Conservation (phyloP, 2,329 filamentous ascomycete genomes). For the Paraphaeosphaeria minitans region DNA sequence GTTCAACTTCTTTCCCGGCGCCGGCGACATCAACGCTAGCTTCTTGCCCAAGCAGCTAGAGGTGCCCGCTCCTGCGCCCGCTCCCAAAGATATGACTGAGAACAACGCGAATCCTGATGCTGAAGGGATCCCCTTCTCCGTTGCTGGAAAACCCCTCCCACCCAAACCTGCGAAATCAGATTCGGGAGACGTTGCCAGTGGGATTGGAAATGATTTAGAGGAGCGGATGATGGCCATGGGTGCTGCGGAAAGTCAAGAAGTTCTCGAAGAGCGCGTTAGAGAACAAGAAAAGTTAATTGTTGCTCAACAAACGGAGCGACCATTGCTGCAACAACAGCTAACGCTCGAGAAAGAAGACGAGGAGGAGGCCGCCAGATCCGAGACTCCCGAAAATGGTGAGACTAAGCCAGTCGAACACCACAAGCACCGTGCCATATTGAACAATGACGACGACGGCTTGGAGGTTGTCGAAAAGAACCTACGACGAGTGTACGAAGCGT, state of each 20-base stretch:
- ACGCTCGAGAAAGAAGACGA: constrained; percentile 83
- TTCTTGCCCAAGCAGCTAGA: constrained; percentile 79
- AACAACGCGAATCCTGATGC: not conserved
- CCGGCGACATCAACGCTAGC: constrained; percentile 97
- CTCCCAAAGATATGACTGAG: constrained; percentile 26
- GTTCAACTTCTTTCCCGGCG: constrained; percentile 97
- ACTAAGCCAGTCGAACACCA: constrained; percentile 35
- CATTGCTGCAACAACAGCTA: constrained; percentile 89
- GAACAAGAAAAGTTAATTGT: constrained; percentile 87
- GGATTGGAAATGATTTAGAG: constrained; percentile 66
- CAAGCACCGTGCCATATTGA: constrained; percentile 71
- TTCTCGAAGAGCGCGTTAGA: constrained; percentile 75
- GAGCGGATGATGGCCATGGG: constrained; percentile 78
- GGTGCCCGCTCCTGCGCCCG: constrained; percentile 34
- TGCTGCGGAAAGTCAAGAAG: constrained; percentile 68
- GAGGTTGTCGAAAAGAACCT: constrained; percentile 76
- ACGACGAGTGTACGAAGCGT: constrained; percentile 73
- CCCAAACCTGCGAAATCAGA: constrained; percentile 15
- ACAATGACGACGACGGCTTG: constrained; percentile 87
- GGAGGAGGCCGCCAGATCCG: constrained; percentile 54
- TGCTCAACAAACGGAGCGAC: constrained; percentile 86
- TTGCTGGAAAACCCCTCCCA: constrained; percentile 28
- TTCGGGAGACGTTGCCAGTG: constrained; percentile 39
- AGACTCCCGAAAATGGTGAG: constrained; percentile 48
- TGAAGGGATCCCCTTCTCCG: constrained; percentile 15